Base-by-base conservation (phyloP, 1,284 basidiomycete species). In the Chalciporus sp. region DNA sequence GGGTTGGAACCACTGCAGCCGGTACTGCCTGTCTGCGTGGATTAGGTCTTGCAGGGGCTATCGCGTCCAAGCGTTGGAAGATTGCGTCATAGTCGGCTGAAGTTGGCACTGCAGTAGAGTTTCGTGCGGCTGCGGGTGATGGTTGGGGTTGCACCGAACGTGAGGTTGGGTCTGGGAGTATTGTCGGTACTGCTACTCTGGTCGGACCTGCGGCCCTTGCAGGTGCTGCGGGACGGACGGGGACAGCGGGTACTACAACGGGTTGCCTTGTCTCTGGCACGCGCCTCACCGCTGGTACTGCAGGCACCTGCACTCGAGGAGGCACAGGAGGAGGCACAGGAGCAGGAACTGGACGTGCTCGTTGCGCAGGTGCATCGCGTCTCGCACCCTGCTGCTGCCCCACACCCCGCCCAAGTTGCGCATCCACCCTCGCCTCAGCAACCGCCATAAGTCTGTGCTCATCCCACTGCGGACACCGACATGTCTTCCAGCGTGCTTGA, bases 391-490 rank as follows among this genome's bases (percentile, higher is more conserved):
- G 48, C 8, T 43, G 50, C 27, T 17, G 46, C 7, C 42, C 47
- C 27, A 17, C 28, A 6, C 23, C 23, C 23, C 23, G 23, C 27
- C 51, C 59, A 35, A 62, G 52, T 9, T 64, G 64, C 3, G 62
- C 64, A 35, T 70, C 64, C 12, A 73, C 69, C 31, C 69, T 63
- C 19, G 61, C 60, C 52, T 73, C 68, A 1, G 72, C 73, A 3
- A 58, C 72, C 3, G 45, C 66, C 28, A 74, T 9, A 27, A 76
- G 56, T 12, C 68, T 55, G 7, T 48, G 49, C 55, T 77, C 76
- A 29, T 77, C 76, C 76, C 77, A 78, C 52, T 74, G 73, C 2
- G 65, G 60, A 58, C 77, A 79, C 7, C 0, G n/a, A 52, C 76
- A 77, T 10, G 63, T 70, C 63, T 76, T 78, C 76, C 77, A 78